Base-by-base conservation (phyloP, 2,329 filamentous ascomycete genomes). In the Bipolaris cookei region DNA sequence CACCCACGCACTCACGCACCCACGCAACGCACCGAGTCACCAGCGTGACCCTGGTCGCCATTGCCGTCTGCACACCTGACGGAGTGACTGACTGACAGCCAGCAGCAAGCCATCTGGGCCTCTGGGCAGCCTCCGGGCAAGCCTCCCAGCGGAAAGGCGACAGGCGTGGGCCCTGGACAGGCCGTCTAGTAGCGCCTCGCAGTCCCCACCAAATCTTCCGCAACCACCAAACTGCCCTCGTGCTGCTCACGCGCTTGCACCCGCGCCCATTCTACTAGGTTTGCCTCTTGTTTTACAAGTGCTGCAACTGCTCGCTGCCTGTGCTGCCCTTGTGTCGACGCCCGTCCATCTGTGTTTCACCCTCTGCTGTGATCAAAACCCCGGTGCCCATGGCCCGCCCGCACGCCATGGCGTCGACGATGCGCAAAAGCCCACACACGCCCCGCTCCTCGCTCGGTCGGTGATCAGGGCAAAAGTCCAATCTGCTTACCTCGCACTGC, bases 121-220 rank as follows among this genome's bases (percentile, higher is more conserved):
- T 28, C 25, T 28, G 25, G 25, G 25, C 25, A 28, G 25, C 25
- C 8, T 28, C 25, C 25, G 25, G 25, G 8, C 25, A 28, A 8
- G 25, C 25, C 25, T 28, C 25, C 20, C 38, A 41, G 38, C 38
- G 13, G 38, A 41, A 41, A 41, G 38, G 20, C 38, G 23, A 18
- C 42, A 44, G 42, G 25, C 25, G 42, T 32, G 42, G 23, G 42
- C 42, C 42, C 42, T 44, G 42, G 42, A 18, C 42, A 18, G 25
- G 25, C 25, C 25, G 16, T 16, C 7, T 16, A 30, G 39, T 55
- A 55, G 53, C 53, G 53, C 47, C 8, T 18, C 42, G n/a, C 25
- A 11, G 25, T 39, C 39, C 39, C 53, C 54, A 50, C 54, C 54
- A 42, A 52, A 52, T 52, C 39, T 55, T 51, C 46, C 53, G 39